Conservation (phyloP, 768 basidiomycete genomes). For the Xanthoconium stramineum region DNA sequence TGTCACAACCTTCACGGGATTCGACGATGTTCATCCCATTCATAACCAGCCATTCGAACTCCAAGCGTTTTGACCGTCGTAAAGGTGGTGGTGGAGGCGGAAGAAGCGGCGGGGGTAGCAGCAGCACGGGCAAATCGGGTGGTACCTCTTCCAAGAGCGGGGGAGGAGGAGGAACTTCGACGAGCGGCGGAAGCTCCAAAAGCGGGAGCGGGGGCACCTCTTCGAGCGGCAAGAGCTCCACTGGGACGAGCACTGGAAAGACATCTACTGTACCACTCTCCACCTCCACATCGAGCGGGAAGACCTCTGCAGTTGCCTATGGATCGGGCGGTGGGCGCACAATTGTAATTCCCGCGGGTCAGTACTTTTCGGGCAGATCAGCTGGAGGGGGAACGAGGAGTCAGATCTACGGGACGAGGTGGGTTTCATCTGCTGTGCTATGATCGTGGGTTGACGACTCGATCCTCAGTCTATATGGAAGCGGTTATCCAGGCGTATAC, state of each 20-base stretch:
- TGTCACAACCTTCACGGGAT: not conserved
- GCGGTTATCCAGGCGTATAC: constrained; percentile 54
- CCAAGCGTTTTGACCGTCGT: constrained; percentile 18
- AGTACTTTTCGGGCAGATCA: constrained; percentile 44
- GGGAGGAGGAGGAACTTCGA: too few relatives aligned
- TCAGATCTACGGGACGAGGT: constrained; percentile 46
- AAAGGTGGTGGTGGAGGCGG: constrained; percentile 34
- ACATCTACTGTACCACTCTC: constrained; percentile 19
- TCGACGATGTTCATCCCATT: constrained; percentile 23
- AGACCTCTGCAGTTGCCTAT: constrained; percentile 29
- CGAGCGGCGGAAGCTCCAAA: too few relatives aligned
- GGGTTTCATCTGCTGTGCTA: constrained; percentile 5
- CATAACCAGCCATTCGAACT: constrained; percentile 1
- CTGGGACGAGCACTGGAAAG: constrained; percentile 6
- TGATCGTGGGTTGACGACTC: not conserved
- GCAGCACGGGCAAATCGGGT: constrained; percentile 11
- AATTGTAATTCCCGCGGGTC: constrained; percentile 41
- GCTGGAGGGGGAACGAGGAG: constrained; percentile 52
- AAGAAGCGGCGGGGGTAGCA: constrained; percentile 13
- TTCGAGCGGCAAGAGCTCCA: not conserved
- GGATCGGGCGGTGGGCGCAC: constrained; percentile 31
- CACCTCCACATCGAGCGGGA: constrained; percentile 20
- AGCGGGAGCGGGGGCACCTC: not conserved
- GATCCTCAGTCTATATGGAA: constrained; percentile 49
- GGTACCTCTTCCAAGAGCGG: too few relatives aligned